phyloP scores from a whole-genome alignment of 371 early-diverging fungal genomes.

The Mucor velutinosus region DNA sequence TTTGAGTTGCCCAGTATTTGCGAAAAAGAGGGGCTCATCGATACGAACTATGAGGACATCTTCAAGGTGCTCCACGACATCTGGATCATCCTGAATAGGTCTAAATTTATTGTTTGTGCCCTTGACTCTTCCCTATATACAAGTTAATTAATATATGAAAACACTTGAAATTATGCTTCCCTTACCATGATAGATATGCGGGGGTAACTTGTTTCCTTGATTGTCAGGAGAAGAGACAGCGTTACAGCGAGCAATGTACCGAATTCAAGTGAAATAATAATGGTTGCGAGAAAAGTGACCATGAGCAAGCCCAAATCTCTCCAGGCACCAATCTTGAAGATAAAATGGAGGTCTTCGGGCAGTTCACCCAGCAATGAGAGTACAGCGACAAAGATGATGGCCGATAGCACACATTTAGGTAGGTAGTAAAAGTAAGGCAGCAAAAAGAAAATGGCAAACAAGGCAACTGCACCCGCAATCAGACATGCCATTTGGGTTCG shows the following conservation, averaged over 20 bases:
- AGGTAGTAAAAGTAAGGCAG: slow-evolving; percentile 85
- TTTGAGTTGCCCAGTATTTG: slow-evolving; percentile 90
- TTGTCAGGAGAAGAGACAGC: slow-evolving; percentile 83
- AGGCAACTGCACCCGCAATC: slow-evolving; percentile 74
- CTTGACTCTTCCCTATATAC: slow-evolving; percentile 48
- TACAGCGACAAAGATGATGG: slow-evolving; percentile 89
- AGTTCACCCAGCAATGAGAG: slow-evolving; percentile 77
- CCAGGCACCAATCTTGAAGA: slow-evolving; percentile 86
- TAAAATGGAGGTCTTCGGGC: slow-evolving; percentile 82
- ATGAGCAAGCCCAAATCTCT: slow-evolving; percentile 78
- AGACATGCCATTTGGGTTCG: slow-evolving; percentile 86
- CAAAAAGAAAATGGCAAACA: slow-evolving; percentile 74
- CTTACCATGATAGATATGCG: slow-evolving; percentile 77
- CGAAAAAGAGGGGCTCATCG: slow-evolving; percentile 92
- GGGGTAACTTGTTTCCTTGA: slow-evolving; percentile 88
- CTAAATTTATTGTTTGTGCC: slow-evolving; percentile 49
- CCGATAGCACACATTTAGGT: slow-evolving; percentile 83
- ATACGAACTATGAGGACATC: slow-evolving; percentile 85
- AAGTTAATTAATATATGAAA: slow-evolving; percentile 2
- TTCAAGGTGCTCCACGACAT: slow-evolving; percentile 73
- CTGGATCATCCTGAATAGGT: slow-evolving; percentile 65
- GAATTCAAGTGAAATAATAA: slow-evolving; percentile 85
- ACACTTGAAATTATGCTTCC: neutral
- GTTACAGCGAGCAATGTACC: slow-evolving; percentile 90
- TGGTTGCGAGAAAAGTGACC: slow-evolving; percentile 81